These are phyloP conservation scores for Talaromyces sp. DNA, from an alignment of 2,329 filamentous ascomycete species.

Conservation along the genomic window DNA sequence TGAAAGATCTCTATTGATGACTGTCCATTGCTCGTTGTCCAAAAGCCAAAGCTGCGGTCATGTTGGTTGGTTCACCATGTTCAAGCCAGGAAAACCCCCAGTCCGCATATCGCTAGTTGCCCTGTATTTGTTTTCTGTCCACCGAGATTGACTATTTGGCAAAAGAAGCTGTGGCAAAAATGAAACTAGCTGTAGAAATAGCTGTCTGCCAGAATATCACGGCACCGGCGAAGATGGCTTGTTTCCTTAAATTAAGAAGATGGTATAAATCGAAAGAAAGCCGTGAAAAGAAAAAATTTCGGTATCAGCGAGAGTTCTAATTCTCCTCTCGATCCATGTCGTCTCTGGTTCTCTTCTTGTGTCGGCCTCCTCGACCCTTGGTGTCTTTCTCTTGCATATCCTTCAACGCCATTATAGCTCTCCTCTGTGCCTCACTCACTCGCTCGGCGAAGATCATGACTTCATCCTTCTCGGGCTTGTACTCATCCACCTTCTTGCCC, in stretches of 20 bases:
- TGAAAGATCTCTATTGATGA: background rate
- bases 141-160: background rate
- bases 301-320: conserved; percentile 33
- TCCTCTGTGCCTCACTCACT: conserved; percentile 76
- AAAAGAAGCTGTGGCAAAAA: background rate
- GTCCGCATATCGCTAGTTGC: background rate
- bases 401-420: conserved; percentile 78
- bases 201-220: background rate
- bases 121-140: background rate
- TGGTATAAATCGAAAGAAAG: background rate
- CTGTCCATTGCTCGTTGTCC: background rate
- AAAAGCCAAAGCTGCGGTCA: background rate
- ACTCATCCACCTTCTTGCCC: conserved; percentile 67
- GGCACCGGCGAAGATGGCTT: background rate
- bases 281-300: background rate
- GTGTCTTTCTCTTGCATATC: conserved; percentile 63
- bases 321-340: conserved; percentile 74
- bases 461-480: conserved; percentile 70
- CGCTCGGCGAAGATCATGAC: conserved; percentile 74
- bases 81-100: background rate
- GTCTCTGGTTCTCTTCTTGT: conserved; percentile 49
- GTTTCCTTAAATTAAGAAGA: background rate
- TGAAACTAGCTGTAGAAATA: background rate
- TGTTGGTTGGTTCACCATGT: background rate
- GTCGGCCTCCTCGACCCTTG: conserved; percentile 49